phyloP scores from a whole-genome alignment of 768 basidiomycete genomes.

The Russula brevipes region DNA sequence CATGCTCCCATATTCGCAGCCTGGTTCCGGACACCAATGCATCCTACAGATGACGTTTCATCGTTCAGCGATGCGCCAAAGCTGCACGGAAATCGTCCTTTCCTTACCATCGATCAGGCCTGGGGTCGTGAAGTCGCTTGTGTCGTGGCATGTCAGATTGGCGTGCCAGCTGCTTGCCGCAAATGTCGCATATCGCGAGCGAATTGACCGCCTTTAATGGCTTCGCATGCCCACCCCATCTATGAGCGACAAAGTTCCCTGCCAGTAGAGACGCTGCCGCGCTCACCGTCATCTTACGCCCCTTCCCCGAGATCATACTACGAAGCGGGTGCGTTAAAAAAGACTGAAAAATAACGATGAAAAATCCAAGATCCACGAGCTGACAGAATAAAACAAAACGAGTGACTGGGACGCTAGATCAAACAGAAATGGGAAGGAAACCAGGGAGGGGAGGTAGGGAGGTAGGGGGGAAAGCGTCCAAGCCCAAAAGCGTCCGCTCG shows the following conservation, averaged over 20 bases:
- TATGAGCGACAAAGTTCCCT: background rate
- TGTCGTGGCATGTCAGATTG: constrained; percentile 27
- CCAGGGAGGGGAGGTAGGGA: background rate
- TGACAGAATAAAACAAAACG: background rate
- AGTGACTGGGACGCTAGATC: background rate
- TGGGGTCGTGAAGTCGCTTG: constrained; percentile 25
- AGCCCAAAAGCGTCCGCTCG: background rate
- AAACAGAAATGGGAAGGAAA: background rate
- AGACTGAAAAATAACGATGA: background rate
- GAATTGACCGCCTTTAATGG: constrained; percentile 2
- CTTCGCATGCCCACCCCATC: background rate
- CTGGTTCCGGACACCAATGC: constrained; percentile 21
- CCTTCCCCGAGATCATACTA: background rate
- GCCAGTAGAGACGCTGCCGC: background rate
- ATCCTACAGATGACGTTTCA: constrained; percentile 5
- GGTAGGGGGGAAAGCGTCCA: background rate
- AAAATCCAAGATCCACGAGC: background rate
- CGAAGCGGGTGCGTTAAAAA: background rate
- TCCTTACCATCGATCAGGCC: constrained; percentile 21
- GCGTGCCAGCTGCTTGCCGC: constrained; percentile 24
- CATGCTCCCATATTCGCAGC: constrained; percentile 20
- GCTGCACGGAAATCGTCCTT: background rate
- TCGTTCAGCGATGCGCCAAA: background rate
- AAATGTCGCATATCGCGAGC: constrained; percentile 20
- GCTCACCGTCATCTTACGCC: constrained; percentile 2